Evolutionary conservation across 2,329 filamentous ascomycete species (phyloP), one percentile per base, ranked within the genome.

Genomic region (Curvularia sp.): DNA sequence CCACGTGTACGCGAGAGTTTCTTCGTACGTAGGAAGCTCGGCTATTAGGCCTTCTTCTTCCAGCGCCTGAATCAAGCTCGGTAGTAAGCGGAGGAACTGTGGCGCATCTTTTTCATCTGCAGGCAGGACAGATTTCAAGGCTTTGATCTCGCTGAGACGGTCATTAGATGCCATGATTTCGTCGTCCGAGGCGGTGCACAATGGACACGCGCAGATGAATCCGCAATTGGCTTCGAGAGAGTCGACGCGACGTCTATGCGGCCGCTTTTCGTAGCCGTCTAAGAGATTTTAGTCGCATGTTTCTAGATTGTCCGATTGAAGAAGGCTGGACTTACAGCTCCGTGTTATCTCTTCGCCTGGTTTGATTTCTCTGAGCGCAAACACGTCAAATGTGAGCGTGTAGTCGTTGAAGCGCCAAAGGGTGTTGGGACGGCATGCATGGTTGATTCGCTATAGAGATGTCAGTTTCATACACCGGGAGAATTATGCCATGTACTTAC

Each of bases 381-480:
- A 67, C 21, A 74, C 63, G 7, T 70, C 68, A 8, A 73, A 66
- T 18, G 55, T 63, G 3, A 76, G 57, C 0, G 69, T 70, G 23
- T 59, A 65, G 59, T 71, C 65, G 53, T 73, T 59, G 63, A 76
- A 75, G 38, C 73, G 71, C 56, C 73, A 75, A 50, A 67, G 64
- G 1, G 74, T 65, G 30, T 75, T 76, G 15, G 70, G 71, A 18
- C 74, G 68, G 52, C 74, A 76, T 34, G 70, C 73, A 45, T 75
- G 74, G 48, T 76, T 76, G 56, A 75, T 72, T 13, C 73, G 66
- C 73, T 74, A 28, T 4, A 13, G 6, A 9, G 21, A 21, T 21
- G 32, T 68, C 38, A 69, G 56, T 28, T 21, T 18, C 5, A 12
- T 5, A n/a, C 19, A 0, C 10, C 13, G 0, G 0, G n/a, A 8